Evolutionary conservation across 495 filamentous ascomycete species (phyloP).

Genomic region (Wilcoxina mikolae): DNA sequence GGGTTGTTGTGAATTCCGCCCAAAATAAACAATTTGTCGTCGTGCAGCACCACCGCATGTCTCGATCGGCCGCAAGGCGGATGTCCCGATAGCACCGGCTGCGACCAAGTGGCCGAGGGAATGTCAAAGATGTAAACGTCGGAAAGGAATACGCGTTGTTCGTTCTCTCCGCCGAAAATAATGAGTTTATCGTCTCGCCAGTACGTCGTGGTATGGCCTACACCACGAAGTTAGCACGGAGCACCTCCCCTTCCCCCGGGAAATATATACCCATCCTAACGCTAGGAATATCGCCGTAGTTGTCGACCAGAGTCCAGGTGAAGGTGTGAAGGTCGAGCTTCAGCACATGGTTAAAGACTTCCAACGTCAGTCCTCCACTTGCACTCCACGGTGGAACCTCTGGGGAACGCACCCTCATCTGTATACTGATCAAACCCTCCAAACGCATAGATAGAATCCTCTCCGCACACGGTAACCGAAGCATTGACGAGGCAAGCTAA

Average conservation of each 20-base stretch:
- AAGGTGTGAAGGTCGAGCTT: conserved; percentile 68
- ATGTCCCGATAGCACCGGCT: conserved; percentile 68
- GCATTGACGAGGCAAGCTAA: conserved; percentile 95
- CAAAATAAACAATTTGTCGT: conserved; percentile 89
- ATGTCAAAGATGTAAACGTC: conserved; percentile 94
- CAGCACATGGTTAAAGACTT: conserved; percentile 95
- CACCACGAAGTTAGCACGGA: neutral
- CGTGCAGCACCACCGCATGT: conserved; percentile 85
- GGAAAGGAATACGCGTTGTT: conserved; percentile 85
- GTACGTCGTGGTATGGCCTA: conserved; percentile 88
- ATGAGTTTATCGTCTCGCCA: conserved; percentile 89
- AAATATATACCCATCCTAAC: conserved; percentile 76
- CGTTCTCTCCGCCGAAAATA: conserved; percentile 94
- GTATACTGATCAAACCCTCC: conserved; percentile 99
- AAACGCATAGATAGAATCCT: conserved; percentile 94
- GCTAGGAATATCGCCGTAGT: conserved; percentile 95
- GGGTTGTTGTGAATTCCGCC: conserved; percentile 74
- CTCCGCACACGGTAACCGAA: conserved; percentile 89
- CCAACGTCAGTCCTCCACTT: neutral
- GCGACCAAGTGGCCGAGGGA: conserved; percentile 82
- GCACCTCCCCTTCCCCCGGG: neutral
- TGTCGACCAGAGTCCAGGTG: conserved; percentile 91
- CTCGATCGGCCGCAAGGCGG: conserved; percentile 77
- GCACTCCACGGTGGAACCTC: too few species aligned
- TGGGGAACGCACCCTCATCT: conserved; percentile 52